Evolutionary conservation across 495 filamentous ascomycete genomes (phyloP).

Genomic region (Xylaria scruposa): DNA sequence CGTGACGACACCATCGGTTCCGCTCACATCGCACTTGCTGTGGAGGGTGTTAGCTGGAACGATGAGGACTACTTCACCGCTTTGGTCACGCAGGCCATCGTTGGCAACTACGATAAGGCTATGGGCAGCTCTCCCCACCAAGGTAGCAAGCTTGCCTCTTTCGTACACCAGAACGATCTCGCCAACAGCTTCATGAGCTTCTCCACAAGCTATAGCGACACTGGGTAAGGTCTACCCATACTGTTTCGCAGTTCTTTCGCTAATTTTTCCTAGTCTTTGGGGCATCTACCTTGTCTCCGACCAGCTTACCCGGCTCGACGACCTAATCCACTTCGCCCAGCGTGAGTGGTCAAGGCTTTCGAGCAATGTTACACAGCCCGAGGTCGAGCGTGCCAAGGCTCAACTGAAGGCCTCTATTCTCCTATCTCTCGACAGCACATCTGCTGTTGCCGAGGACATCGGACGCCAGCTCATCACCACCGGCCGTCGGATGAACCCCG

Average conservation of each 20-base stretch:
- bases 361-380: conserved; percentile 81
- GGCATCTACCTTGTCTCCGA: conserved; percentile 98
- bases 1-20: conserved; percentile 95
- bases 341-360: conserved; percentile 97
- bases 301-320: conserved; percentile 83
- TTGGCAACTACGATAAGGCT: conserved; percentile 99
- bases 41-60: conserved; percentile 99
- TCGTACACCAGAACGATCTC: conserved; percentile 89
- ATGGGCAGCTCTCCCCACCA: conserved; percentile 97
- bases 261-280: conserved; percentile 74
- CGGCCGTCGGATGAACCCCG: conserved; percentile 84
- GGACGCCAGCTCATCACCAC: conserved; percentile 98
- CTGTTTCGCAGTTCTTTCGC: background rate
- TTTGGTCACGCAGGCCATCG: conserved; percentile 95
- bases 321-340: conserved; percentile 96
- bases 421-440: conserved; percentile 95
- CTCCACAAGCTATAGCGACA: conserved; percentile 98
- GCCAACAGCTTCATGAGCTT: conserved; percentile 99
- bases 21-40: conserved; percentile 97
- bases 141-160: conserved; percentile 94
- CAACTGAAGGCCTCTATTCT: conserved; percentile 99
- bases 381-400: conserved; percentile 97
- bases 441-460: conserved; percentile 96
- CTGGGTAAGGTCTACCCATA: conserved; percentile 71
- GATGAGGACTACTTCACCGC: conserved; percentile 99